These are phyloP conservation scores for Datisca glomerata DNA, from an alignment of 306 rosid genomes.

Conservation along the genomic window DNA sequence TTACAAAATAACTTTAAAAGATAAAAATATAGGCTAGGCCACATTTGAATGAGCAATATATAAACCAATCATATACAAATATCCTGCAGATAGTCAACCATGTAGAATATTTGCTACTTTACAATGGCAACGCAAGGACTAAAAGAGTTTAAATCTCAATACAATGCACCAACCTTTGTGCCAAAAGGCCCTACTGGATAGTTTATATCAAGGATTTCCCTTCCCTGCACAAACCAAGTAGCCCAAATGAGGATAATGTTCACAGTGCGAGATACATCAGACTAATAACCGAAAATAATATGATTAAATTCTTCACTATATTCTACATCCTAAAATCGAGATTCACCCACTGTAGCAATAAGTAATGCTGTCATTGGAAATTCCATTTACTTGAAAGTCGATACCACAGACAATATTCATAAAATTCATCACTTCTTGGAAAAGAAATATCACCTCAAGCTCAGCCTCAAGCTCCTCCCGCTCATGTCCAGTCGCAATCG, in stretches of 20 bases:
- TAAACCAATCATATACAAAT: background rate
- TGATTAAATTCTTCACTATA: background rate
- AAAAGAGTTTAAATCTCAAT: background rate
- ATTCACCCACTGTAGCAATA: no score
- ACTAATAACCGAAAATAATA: background rate
- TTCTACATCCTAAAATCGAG: background rate
- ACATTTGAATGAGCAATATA: background rate
- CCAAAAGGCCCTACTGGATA: conserved; percentile 75
- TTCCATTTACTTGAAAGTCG: background rate
- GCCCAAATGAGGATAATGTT: background rate
- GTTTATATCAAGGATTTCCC: conserved; percentile 35
- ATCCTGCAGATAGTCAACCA: background rate
- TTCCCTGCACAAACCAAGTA: conserved; percentile 36
- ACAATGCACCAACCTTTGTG: conserved; percentile 51
- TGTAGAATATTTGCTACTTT: background rate
- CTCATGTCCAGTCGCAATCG: background rate
- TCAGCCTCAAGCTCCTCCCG: background rate
- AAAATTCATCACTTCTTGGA: background rate
- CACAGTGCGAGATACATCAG: background rate
- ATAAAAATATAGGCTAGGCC: background rate
- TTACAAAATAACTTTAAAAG: background rate
- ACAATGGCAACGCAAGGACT: background rate
- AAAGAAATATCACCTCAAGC: background rate
- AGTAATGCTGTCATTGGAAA: no score
- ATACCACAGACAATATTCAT: background rate